Percentiles rank a stretch among this genome's conserved stretches.
phyloP scores from a whole-genome alignment of 2,329 filamentous ascomycete genomes.

The Alternaria panax region DNA sequence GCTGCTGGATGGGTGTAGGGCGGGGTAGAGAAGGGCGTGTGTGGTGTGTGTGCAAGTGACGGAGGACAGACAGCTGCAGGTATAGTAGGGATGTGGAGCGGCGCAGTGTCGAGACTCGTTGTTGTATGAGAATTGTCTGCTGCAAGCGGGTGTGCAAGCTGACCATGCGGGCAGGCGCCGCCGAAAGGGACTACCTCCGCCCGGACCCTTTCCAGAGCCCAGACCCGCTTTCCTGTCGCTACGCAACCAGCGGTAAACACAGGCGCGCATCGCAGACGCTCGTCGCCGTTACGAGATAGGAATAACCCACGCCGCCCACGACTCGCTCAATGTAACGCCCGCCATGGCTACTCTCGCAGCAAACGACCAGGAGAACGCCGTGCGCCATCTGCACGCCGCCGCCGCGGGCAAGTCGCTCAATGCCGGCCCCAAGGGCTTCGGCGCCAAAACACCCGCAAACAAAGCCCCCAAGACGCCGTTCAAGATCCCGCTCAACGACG shows the following conservation, averaged over 20 bases:
- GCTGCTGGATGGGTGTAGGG: constrained; percentile 24
- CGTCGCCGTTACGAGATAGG: constrained; percentile 11
- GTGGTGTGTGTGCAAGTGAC: constrained; percentile 11
- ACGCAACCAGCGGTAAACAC: constrained; percentile 45
- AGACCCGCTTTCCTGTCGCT: constrained; percentile 14
- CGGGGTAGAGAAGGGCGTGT: constrained; percentile 2
- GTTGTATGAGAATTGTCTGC: constrained; percentile 36
- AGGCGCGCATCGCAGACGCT: background rate
- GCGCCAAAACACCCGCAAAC: constrained; percentile 79
- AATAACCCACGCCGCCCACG: constrained; percentile 17
- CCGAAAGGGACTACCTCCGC: constrained; percentile 26
- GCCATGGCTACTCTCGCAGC: constrained; percentile 72
- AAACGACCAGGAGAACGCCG: constrained; percentile 87
- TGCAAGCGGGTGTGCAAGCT: constrained; percentile 25
- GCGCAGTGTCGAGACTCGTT: constrained; percentile 20
- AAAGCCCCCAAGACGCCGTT: constrained; percentile 84
- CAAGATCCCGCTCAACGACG: constrained; percentile 79
- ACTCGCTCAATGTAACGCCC: constrained; percentile 43
- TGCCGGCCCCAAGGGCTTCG: constrained; percentile 67
- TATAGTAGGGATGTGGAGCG: constrained; percentile 15
- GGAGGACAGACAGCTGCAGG: constrained; percentile 7
- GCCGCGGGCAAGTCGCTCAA: constrained; percentile 75
- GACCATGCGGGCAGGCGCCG: constrained; percentile 39
- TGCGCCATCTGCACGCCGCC: constrained; percentile 75
- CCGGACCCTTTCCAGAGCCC: constrained; percentile 24